These are phyloP conservation scores for Diospyros kaki DNA, from an alignment of 148 eudicot species.

Conservation along the genomic window DNA sequence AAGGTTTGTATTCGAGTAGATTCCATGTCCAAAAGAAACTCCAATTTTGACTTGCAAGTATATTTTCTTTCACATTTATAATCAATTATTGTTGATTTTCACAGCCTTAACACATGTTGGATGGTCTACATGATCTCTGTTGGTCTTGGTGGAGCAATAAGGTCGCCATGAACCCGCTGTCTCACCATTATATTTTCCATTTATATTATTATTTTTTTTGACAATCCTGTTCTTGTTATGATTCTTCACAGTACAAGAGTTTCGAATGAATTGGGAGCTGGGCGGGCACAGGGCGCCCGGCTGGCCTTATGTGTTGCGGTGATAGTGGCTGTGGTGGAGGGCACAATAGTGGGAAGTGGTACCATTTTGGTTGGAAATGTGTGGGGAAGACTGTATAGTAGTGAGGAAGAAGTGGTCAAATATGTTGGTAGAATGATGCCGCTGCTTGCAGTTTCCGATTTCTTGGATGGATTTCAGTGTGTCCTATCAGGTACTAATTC, in stretches of 20 bases:
- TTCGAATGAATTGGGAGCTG: slow-evolving; percentile 72
- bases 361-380: slow-evolving; percentile 46
- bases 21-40: too few relatives aligned
- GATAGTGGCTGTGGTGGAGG: slow-evolving; percentile 38
- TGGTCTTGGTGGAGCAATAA: slow-evolving; percentile 67
- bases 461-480: slow-evolving; percentile 71
- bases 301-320: slow-evolving; percentile 50
- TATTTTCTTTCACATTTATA: too few relatives aligned
- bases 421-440: slow-evolving; percentile 60
- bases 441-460: slow-evolving; percentile 54
- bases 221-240: background rate
- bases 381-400: slow-evolving; percentile 69
- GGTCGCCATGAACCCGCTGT: slow-evolving; percentile 29
- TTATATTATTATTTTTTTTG: background rate
- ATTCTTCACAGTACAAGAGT: slow-evolving; percentile 48
- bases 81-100: background rate
- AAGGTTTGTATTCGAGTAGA: slow-evolving; percentile 28
- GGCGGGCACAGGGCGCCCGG: slow-evolving; percentile 45
- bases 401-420: slow-evolving; percentile 47
- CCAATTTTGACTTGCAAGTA: too few relatives aligned
- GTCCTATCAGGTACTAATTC: slow-evolving; percentile 51
- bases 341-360: slow-evolving; percentile 29
- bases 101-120: slow-evolving; percentile 79
- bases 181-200: background rate
- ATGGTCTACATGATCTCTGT: slow-evolving; percentile 72